These are phyloP conservation scores for Psidium guajava DNA, from an alignment of 345 rosid species.

Conservation along the genomic window DNA sequence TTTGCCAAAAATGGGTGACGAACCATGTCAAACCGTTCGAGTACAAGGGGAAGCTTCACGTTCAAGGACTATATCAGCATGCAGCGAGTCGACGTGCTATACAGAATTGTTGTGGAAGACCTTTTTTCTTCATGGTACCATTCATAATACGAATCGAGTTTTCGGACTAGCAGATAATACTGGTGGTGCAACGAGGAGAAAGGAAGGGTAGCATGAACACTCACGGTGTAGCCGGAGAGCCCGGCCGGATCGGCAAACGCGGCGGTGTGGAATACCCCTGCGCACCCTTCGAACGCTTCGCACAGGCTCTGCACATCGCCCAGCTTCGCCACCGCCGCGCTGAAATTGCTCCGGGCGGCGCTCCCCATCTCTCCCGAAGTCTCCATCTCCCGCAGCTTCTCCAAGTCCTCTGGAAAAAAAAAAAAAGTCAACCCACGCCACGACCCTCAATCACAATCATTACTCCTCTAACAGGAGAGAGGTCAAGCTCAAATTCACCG, in stretches of 20 bases:
- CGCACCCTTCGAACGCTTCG: slow-evolving; percentile 71
- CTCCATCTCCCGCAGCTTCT: slow-evolving; percentile 44
- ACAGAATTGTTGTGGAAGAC: neutral
- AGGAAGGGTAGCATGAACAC: slow-evolving; percentile 1
- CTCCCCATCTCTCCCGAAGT: slow-evolving; percentile 29
- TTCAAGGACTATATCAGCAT: neutral
- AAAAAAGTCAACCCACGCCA: neutral
- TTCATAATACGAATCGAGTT: neutral
- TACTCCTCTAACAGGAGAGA: neutral
- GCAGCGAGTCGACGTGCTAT: neutral
- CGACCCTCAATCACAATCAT: neutral
- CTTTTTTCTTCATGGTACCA: neutral
- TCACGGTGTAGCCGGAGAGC: slow-evolving; percentile 83
- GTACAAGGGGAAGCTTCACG: neutral
- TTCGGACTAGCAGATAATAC: neutral
- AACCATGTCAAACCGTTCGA: neutral
- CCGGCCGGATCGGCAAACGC: slow-evolving; percentile 76
- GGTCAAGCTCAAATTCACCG: too few species aligned
- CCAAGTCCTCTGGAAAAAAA: slow-evolving; percentile 29
- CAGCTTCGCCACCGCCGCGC: slow-evolving; percentile 43
- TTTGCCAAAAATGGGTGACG: neutral
- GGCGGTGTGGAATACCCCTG: slow-evolving; percentile 77
- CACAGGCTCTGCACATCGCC: slow-evolving; percentile 32
- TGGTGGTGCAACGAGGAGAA: neutral
- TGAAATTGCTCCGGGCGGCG: slow-evolving; percentile 2